A percentile compares a stretch with the other conserved stretches of the same genome.
Evolutionary conservation across 2,329 filamentous ascomycete species (phyloP).

Genomic region (Phoma sp.): DNA sequence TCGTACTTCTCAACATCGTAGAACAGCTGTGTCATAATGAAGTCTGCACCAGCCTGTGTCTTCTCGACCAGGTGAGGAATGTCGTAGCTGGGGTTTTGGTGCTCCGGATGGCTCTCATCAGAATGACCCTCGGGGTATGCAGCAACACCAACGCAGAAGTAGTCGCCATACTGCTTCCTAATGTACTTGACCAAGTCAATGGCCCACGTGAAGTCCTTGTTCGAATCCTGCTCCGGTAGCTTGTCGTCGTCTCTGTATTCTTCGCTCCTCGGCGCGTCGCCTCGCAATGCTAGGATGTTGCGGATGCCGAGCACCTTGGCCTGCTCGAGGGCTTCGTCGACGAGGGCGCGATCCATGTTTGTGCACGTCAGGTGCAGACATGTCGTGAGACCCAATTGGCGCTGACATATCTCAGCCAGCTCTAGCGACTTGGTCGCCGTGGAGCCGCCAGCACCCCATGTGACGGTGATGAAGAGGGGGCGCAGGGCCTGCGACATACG

Average conservation of each 20-base stretch:
- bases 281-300: constrained; percentile 90
- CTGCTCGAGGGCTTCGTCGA: constrained; percentile 89
- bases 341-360: constrained; percentile 86
- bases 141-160: constrained; percentile 95
- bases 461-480: constrained; percentile 95
- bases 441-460: constrained; percentile 95
- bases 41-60: constrained; percentile 88
- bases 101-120: constrained; percentile 86
- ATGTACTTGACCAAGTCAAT: constrained; percentile 91
- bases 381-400: constrained; percentile 89
- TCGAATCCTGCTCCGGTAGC: constrained; percentile 66
- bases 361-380: constrained; percentile 97
- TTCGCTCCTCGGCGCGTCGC: constrained; percentile 86
- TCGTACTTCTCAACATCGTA: constrained; percentile 87
- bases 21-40: constrained; percentile 98
- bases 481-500: constrained; percentile 92
- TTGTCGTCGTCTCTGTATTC: constrained; percentile 77
- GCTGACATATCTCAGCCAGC: constrained; percentile 92
- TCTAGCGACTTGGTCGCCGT: constrained; percentile 91
- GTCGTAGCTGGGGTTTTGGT: constrained; percentile 69
- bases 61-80: constrained; percentile 90
- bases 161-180: constrained; percentile 81
- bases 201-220: constrained; percentile 85
- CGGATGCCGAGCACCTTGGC: constrained; percentile 89
- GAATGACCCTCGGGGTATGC: constrained; percentile 95